These are phyloP conservation scores for Penicillium sp. DNA, from an alignment of 2,329 filamentous ascomycete genomes.

Conservation along the genomic window DNA sequence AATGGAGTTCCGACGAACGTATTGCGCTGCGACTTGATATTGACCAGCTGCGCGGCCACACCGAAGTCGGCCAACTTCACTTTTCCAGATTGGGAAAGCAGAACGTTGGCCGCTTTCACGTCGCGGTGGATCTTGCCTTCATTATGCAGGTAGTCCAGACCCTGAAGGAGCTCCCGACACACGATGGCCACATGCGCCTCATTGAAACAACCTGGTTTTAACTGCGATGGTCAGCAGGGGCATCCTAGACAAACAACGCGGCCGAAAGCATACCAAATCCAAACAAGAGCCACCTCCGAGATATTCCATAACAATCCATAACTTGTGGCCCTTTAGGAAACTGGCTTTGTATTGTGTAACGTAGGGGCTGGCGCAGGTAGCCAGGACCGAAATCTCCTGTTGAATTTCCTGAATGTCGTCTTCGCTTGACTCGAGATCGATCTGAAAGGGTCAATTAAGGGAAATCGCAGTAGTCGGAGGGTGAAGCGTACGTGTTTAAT, in stretches of 20 bases:
- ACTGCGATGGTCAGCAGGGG: slow-evolving; percentile 50
- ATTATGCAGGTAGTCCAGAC: slow-evolving; percentile 87
- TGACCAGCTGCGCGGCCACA: slow-evolving; percentile 92
- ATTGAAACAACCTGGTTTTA: slow-evolving; percentile 86
- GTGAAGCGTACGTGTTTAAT: slow-evolving; percentile 80
- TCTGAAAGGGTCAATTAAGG: slow-evolving; percentile 56
- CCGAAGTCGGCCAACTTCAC: slow-evolving; percentile 98
- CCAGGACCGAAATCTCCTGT: slow-evolving; percentile 91
- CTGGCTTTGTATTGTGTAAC: slow-evolving; percentile 97
- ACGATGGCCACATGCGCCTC: slow-evolving; percentile 93
- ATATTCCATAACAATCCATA: slow-evolving; percentile 99
- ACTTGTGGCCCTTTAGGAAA: slow-evolving; percentile 91
- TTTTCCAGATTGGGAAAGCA: slow-evolving; percentile 86
- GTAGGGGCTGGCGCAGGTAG: slow-evolving; percentile 89
- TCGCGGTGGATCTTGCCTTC: slow-evolving; percentile 97
- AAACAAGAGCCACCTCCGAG: slow-evolving; percentile 92
- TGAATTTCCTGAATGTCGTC: slow-evolving; percentile 99
- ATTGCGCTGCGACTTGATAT: slow-evolving; percentile 95
- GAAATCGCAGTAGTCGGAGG: neutral
- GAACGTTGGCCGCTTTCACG: slow-evolving; percentile 93
- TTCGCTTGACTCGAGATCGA: slow-evolving; percentile 97
- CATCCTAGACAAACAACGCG: neutral
- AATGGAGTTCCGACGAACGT: slow-evolving; percentile 97
- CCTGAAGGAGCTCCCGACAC: slow-evolving; percentile 84
- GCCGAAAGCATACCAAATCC: slow-evolving; percentile 68